phyloP scores from a whole-genome alignment of 345 rosid species.

The Eutrema yunnanense region DNA sequence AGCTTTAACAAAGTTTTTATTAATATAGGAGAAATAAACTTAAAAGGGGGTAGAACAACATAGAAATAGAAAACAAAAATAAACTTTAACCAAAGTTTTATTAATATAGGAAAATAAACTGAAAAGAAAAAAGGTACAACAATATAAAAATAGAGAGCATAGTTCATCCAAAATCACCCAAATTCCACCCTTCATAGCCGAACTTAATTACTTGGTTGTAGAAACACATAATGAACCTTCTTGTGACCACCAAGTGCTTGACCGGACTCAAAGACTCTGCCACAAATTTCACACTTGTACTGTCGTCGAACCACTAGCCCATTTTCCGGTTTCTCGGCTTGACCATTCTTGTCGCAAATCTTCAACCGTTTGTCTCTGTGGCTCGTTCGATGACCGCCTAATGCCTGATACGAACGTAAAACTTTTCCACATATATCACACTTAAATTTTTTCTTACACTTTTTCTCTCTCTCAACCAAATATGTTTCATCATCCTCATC shows the following conservation, averaged over 20 bases:
- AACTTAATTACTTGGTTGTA: not conserved
- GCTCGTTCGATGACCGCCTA: constrained; percentile 67
- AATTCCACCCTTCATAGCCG: not conserved
- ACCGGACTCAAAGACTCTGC: constrained; percentile 20
- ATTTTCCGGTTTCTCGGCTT: not conserved
- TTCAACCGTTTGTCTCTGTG: constrained; percentile 39
- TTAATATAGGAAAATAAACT: not conserved
- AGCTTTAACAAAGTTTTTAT: not conserved
- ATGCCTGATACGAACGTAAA: constrained; percentile 56
- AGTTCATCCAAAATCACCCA: not conserved
- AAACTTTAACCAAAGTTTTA: not conserved
- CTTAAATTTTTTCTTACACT: constrained; percentile 17
- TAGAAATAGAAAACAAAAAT: not conserved
- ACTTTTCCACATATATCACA: constrained; percentile 50
- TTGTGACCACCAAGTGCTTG: constrained; percentile 34
- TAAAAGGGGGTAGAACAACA: not conserved
- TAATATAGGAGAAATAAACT: not conserved
- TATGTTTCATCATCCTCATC: not conserved
- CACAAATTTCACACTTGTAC: constrained; percentile 8
- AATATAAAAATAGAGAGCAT: not conserved
- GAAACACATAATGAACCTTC: constrained; percentile 18
- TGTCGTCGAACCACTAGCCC: not conserved
- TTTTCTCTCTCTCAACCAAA: not conserved
- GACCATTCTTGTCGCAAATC: not conserved
- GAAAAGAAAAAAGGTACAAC: not conserved